These are phyloP conservation scores for Acidomyces sp. DNA, from an alignment of 495 filamentous ascomycete species.

Conservation along the genomic window DNA sequence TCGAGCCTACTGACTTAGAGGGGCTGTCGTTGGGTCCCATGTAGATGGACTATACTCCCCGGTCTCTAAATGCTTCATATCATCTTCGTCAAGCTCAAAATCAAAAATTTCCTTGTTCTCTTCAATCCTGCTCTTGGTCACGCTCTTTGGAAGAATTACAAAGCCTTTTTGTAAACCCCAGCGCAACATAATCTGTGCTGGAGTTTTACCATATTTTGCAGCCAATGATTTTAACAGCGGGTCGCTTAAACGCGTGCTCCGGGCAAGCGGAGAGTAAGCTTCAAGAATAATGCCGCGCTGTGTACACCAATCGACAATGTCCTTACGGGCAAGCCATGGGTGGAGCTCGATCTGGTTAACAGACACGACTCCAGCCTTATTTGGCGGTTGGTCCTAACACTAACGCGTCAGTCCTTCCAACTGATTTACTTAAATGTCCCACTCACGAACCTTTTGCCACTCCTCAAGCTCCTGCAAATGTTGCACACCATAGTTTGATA, in stretches of 20 bases:
- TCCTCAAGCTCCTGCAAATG: slow-evolving; percentile 61
- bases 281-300: slow-evolving; percentile 12
- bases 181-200: slow-evolving; percentile 65
- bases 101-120: slow-evolving; percentile 71
- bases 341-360: slow-evolving; percentile 87
- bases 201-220: slow-evolving; percentile 57
- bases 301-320: slow-evolving; percentile 57
- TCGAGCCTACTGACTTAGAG: slow-evolving; percentile 1
- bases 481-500: slow-evolving; percentile 55
- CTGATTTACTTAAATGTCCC: neutral
- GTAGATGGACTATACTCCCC: slow-evolving; percentile 48
- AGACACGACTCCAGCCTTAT: slow-evolving; percentile 59
- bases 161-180: slow-evolving; percentile 80
- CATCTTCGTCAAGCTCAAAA: slow-evolving; percentile 58
- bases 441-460: slow-evolving; percentile 42
- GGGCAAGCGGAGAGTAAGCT: slow-evolving; percentile 69
- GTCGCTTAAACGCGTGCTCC: slow-evolving; percentile 53
- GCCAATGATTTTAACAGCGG: slow-evolving; percentile 44
- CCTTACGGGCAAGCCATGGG: slow-evolving; percentile 66
- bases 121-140: slow-evolving; percentile 49
- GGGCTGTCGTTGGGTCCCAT: slow-evolving; percentile 56
- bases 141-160: slow-evolving; percentile 66
- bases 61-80: slow-evolving; percentile 42
- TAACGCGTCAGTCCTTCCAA: neutral
- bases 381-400: slow-evolving; percentile 39